Percentiles rank a stretch among this genome's conserved stretches.
These are phyloP conservation scores for Drechslera avenae DNA, from an alignment of 2,329 filamentous ascomycete species.

Conservation along the genomic window DNA sequence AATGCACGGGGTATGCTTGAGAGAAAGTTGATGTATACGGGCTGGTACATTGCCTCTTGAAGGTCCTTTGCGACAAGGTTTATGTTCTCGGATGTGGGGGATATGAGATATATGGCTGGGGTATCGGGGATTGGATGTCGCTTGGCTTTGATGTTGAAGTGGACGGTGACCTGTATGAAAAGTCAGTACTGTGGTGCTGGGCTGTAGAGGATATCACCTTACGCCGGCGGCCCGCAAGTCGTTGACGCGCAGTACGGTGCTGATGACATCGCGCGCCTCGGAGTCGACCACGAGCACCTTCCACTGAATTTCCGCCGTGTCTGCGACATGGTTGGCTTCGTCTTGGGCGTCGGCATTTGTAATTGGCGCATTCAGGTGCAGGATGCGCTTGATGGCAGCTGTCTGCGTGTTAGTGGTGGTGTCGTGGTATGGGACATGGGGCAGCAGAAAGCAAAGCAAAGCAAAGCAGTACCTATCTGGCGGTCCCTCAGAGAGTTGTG, in stretches of 20 bases:
- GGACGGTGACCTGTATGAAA: conserved; percentile 63
- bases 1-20: conserved; percentile 88
- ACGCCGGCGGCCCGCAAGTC: conserved; percentile 89
- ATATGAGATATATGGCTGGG: conserved; percentile 93
- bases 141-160: conserved; percentile 71
- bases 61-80: conserved; percentile 84
- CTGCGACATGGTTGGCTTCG: conserved; percentile 48
- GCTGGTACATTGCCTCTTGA: conserved; percentile 79
- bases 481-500: conserved; percentile 64
- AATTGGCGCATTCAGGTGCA: conserved; percentile 84
- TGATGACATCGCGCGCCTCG: conserved; percentile 90
- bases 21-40: conserved; percentile 95
- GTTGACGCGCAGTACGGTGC: conserved; percentile 91
- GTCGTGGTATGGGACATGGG: too few relatives aligned
- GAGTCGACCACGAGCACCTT: conserved; percentile 90
- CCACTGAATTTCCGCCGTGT: conserved; percentile 20
- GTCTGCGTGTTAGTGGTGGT: conserved; percentile 17
- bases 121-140: conserved; percentile 79
- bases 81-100: conserved; percentile 82
- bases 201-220: conserved; percentile 2
- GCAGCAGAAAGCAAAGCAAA: too few relatives aligned
- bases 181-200: conserved; percentile 59
- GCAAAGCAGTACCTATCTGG: conserved; percentile 62
- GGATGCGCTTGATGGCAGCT: conserved; percentile 93
- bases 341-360: conserved; percentile 65